Base-by-base conservation (phyloP, 768 basidiomycete species). In the Leccinum boreale region DNA sequence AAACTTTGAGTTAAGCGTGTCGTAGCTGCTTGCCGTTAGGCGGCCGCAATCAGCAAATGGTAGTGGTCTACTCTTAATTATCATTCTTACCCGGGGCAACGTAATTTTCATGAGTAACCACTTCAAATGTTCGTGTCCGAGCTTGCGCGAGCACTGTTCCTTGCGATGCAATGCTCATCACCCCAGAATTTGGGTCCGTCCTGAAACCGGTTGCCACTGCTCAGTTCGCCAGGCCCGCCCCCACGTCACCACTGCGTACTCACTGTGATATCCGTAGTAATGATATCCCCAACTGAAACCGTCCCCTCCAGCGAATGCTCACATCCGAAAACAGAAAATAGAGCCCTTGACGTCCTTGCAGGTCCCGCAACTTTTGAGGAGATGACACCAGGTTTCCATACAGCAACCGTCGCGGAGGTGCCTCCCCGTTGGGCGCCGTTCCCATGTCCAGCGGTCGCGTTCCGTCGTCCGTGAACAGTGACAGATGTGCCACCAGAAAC, bases 251-350 rank as follows among this genome's bases (percentile, higher is more conserved):
- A 58, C 23, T 47, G 48, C 57, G 33, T 48, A 77, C 86, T 81
- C 77, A 86, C 93, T 83, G 84, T 64, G 86, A 86, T 65, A 91
- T 82, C 67, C 83, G 81, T 72, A 91, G 78, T 52, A 95, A 78
- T 51, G 82, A 85, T 55, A 93, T 80, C 52, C 85, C 83, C 55
- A 95, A 78, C 66, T 85, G 83, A 74, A 87, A 97, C 17, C 79
- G 81, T 8, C 94, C 94, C 24, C 83, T 79, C 77, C 82, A 82
- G 17, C 91, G 83, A 56, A 96, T 84, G 69, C 91, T 92, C 65
- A 92, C 91, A 72, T 97, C 94, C 7, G 94, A 87, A 67, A 95
- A 97, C 54, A 94, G 74, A 66, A 97, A 94, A 72, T 90, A 94
- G 47, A 91, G 77, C n/a, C 93, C 89, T 65, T 80, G 78, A 51